Percentiles rank a stretch among this genome's conserved stretches.
phyloP scores from a whole-genome alignment of 352 stramenopile genomes.

The Phytophthora constricta region DNA sequence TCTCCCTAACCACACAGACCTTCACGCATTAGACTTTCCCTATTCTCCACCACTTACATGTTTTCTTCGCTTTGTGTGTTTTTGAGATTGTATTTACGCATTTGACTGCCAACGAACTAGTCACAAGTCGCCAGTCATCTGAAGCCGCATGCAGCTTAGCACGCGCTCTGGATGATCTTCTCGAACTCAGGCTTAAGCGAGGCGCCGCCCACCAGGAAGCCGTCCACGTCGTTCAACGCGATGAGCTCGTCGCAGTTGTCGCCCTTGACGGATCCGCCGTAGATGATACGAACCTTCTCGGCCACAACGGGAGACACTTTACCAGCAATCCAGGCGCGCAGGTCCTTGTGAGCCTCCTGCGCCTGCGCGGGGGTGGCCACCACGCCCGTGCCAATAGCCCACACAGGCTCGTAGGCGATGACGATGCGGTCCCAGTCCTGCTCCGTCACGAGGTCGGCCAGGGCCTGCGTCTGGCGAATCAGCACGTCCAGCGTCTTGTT shows the following conservation, averaged over 20 bases:
- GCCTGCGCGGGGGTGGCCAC: conserved; percentile 93
- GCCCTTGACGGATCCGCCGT: conserved; percentile 89
- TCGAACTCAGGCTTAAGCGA: conserved; percentile 92
- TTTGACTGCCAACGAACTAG: no score
- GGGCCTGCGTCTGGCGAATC: conserved; percentile 92
- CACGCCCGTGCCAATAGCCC: conserved; percentile 95
- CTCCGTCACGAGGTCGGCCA: conserved; percentile 84
- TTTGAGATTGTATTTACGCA: background rate
- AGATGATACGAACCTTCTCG: conserved; percentile 79
- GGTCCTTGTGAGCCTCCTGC: conserved; percentile 87
- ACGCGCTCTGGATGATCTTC: conserved; percentile 70
- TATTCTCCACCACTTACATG: background rate
- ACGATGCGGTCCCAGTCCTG: conserved; percentile 78
- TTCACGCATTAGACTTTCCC: background rate
- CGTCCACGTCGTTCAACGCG: conserved; percentile 76
- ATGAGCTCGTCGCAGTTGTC: conserved; percentile 89
- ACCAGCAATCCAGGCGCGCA: conserved; percentile 64
- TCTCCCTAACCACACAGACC: background rate
- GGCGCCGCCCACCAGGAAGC: conserved; percentile 91
- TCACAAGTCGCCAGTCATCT: background rate
- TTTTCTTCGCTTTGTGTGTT: background rate
- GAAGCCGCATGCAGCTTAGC: conserved; percentile 24
- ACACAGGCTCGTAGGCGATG: conserved; percentile 96
- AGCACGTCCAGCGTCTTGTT: conserved; percentile 91
- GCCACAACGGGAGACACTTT: conserved; percentile 68